Evolutionary conservation across 1,139 yeast species (phyloP).

Genomic region (Zygoascus meyerae): DNA sequence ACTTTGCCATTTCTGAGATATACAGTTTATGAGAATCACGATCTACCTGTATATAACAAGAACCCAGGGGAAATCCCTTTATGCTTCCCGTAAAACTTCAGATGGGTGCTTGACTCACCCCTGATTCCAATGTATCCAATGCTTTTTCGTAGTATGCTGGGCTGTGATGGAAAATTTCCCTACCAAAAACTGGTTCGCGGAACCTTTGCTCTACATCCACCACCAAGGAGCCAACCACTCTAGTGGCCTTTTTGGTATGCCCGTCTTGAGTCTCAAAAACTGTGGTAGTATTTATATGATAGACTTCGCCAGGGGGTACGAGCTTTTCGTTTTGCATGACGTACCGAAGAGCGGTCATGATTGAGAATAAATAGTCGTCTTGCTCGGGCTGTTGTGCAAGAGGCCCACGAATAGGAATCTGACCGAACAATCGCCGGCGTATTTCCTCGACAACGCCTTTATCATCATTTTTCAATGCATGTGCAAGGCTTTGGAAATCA

Average conservation of each 20-base stretch:
- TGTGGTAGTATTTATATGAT: conserved; percentile 29
- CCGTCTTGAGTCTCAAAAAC: conserved; percentile 31
- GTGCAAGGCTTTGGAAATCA: conserved; percentile 32
- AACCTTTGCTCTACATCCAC: conserved; percentile 32
- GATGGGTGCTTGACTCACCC: conserved; percentile 25
- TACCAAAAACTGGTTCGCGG: conserved; percentile 33
- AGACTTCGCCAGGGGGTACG: conserved; percentile 34
- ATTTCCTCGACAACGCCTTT: conserved; percentile 27
- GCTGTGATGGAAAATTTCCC: conserved; percentile 34
- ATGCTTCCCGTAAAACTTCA: background rate
- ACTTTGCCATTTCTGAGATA: too few relatives aligned
- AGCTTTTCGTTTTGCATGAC: conserved; percentile 33
- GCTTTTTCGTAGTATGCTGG: conserved; percentile 34
- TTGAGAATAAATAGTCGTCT: conserved; percentile 28
- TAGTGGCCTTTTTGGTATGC: conserved; percentile 28
- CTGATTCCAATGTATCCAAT: conserved; percentile 27
- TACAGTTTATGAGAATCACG: too few relatives aligned
- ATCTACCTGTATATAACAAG: too few relatives aligned
- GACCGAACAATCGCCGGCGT: conserved; percentile 27
- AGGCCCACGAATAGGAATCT: conserved; percentile 27
- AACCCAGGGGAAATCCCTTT: too few relatives aligned
- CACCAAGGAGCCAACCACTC: conserved; percentile 29
- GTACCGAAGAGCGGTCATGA: conserved; percentile 27
- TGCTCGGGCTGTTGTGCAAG: conserved; percentile 24
- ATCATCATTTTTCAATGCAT: conserved; percentile 27